Conservation (phyloP, 345 rosid genomes). For the Pugionium dolabratum region DNA sequence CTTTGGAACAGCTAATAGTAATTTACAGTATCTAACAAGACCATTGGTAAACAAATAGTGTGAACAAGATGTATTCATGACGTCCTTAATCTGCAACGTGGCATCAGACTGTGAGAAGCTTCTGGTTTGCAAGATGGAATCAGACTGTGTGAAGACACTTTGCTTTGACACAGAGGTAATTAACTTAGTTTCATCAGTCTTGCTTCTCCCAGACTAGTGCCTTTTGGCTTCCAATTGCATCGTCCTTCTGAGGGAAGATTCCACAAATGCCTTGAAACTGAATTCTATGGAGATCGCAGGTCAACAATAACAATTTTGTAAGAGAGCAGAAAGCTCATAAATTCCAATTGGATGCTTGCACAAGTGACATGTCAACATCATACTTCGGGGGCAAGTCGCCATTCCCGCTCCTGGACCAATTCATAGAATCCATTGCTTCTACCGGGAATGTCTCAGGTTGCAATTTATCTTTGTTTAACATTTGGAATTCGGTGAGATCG, state of each 20-base stretch:
- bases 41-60: constrained; percentile 46
- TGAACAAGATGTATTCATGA: constrained; percentile 83
- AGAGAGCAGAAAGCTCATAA: constrained; percentile 39
- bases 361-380: constrained; percentile 49
- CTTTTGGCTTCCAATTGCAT: not conserved
- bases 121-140: constrained; percentile 85
- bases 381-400: constrained; percentile 71
- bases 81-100: constrained; percentile 86
- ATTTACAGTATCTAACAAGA: constrained; percentile 32
- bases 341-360: constrained; percentile 38
- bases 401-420: constrained; percentile 75
- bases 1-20: constrained; percentile 2
- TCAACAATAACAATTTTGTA: constrained; percentile 46
- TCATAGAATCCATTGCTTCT: constrained; percentile 73
- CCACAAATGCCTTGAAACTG: constrained; percentile 1
- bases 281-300: constrained; percentile 49
- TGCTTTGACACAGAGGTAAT: constrained; percentile 89
- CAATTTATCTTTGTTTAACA: constrained; percentile 22
- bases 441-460: constrained; percentile 67
- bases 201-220: not conserved
- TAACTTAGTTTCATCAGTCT: constrained; percentile 15
- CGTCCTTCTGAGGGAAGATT: not conserved
- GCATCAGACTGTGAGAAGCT: constrained; percentile 77
- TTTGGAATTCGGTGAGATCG: constrained; percentile 14
- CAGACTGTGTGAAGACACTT: constrained; percentile 83